Base-by-base conservation (phyloP, 2,329 filamentous ascomycete species). In the Colletotrichum spaethianum region DNA sequence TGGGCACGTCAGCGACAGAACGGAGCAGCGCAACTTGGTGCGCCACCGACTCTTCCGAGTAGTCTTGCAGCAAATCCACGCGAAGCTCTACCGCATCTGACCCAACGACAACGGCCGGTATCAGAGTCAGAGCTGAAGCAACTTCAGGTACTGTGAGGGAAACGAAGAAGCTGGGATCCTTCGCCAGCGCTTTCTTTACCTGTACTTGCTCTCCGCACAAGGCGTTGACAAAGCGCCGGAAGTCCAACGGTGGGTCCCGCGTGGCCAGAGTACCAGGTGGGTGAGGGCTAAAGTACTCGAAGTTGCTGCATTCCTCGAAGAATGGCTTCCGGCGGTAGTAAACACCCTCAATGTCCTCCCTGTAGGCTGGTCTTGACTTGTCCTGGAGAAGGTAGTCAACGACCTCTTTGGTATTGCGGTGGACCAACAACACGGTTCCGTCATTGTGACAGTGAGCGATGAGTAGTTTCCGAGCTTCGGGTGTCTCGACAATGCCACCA, bases 251-350 rank as follows among this genome's bases (percentile, higher is more conserved):
- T 6, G 72, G 56, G 7, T 66, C 67, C 23, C 36, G 60, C 14
- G 72, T 59, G 28, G 63, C 67, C 38, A 68, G 28, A 11, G 73
- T 66, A 33, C 71, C 67, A 4, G 68, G 83, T 1, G 83, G 77
- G 75, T 89, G 91, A 62, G 94, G 94, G 80, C 94, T 97, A 84
- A 96, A 93, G 84, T 98, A 98, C 76, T 97, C 91, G 77, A 94
- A 93, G 80, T 97, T 99, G 85, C 95, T 98, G 86, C 96, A 98
- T 80, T 96, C 91, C 69, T 94, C 88, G 82, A 94, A 98, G 91
- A 94, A 98, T 3, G 92, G 93, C 81, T 95, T 96, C 46, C 96
- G 92, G 64, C 96, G 92, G 69, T 94, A 85, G 87, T 97, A 99
- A 2, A 99, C 96, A 12, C 91, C 91, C 84, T 94, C 93, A 85